Conservation (phyloP, 768 basidiomycete species). For the Termitomyces eurrhizus region DNA sequence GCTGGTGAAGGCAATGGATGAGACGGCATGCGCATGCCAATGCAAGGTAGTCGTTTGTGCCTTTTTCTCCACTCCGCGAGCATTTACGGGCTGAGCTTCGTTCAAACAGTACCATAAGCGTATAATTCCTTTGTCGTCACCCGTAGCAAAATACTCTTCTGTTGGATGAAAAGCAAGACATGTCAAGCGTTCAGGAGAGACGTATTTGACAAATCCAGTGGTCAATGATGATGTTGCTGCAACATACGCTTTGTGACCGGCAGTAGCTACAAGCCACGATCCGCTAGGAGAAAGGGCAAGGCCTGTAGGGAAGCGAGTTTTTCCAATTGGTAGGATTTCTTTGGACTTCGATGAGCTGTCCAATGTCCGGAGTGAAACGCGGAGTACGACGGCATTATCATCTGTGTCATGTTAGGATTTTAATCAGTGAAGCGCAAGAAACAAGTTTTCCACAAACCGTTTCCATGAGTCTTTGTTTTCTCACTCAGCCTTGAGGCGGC, state of each 20-base stretch:
- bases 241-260: conserved; percentile 77
- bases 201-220: conserved; percentile 77
- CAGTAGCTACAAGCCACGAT: conserved; percentile 70
- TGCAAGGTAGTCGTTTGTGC: conserved; percentile 85
- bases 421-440: conserved; percentile 1
- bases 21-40: conserved; percentile 96
- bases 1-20: conserved; percentile 78
- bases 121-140: conserved; percentile 81
- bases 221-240: conserved; percentile 52
- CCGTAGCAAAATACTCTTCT: conserved; percentile 94
- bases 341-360: conserved; percentile 42
- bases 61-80: conserved; percentile 66
- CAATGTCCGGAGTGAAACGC: conserved; percentile 54
- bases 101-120: conserved; percentile 92
- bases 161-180: conserved; percentile 85
- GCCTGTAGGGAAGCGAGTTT: conserved; percentile 58
- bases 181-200: conserved; percentile 75
- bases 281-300: conserved; percentile 76
- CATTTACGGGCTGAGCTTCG: conserved; percentile 45
- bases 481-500: conserved; percentile 52
- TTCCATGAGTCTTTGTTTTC: conserved; percentile 30
- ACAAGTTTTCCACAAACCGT: conserved; percentile 22
- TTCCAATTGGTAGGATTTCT: conserved; percentile 58
- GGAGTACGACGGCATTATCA: conserved; percentile 56
- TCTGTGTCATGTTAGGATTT: conserved; percentile 26